Conservation (phyloP, 306 rosid species). For the Cyclanthera cordifolia region DNA sequence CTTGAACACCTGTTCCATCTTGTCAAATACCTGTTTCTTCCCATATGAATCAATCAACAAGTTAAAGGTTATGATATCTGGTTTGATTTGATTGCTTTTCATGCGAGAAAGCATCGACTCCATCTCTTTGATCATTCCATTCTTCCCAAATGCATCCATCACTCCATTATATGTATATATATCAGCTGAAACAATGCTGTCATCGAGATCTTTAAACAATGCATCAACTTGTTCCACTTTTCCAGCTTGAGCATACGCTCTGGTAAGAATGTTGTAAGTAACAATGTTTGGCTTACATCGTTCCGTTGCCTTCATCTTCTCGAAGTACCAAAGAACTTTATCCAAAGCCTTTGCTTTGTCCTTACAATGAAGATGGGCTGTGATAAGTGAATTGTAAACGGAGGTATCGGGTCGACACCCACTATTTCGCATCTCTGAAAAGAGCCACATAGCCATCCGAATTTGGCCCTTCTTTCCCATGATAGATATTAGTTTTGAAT, state of each 20-base stretch:
- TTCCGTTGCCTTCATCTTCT: constrained; percentile 84
- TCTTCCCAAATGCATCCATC: neutral
- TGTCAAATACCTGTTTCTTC: constrained; percentile 71
- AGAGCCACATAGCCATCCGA: constrained; percentile 28
- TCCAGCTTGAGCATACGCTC: constrained; percentile 75
- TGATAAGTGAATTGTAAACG: constrained; percentile 74
- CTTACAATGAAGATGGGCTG: constrained; percentile 73
- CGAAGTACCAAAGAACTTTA: constrained; percentile 64
- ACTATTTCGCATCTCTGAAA: constrained; percentile 84
- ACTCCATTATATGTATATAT: constrained; percentile 73
- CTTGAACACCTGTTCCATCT: constrained; percentile 93
- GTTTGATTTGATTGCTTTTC: constrained; percentile 64
- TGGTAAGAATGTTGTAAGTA: constrained; percentile 74
- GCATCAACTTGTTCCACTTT: constrained; percentile 46
- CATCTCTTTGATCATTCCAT: constrained; percentile 69
- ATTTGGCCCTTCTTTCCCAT: constrained; percentile 11
- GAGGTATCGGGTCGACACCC: constrained; percentile 87
- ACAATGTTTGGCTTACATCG: constrained; percentile 80
- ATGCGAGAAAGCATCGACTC: constrained; percentile 62
- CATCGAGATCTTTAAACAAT: constrained; percentile 77
- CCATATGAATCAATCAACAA: constrained; percentile 83
- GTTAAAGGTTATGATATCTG: constrained; percentile 73
- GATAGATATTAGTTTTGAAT: too few species aligned
- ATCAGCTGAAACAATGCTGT: constrained; percentile 62
- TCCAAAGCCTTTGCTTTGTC: constrained; percentile 70